Evolutionary conservation across 2,329 filamentous ascomycete genomes (phyloP).

Genomic region (Dothiorella sarmentorum): DNA sequence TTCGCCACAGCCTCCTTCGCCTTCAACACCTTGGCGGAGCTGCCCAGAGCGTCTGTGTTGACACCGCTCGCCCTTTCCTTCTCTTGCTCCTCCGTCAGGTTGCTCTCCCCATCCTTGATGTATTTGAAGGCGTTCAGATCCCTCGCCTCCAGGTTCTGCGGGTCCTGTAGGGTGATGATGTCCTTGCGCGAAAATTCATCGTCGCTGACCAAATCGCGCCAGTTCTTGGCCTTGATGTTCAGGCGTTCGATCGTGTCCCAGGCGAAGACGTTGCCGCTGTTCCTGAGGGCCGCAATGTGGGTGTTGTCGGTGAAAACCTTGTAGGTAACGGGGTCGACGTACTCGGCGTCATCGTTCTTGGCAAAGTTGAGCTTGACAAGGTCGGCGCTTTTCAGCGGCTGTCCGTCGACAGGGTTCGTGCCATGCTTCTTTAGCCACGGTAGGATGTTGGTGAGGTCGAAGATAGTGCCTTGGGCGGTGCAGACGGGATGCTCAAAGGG

Average conservation of each 20-base stretch:
- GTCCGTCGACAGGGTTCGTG: slow-evolving; percentile 85
- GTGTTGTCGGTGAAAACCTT: slow-evolving; percentile 98
- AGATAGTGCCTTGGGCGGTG: slow-evolving; percentile 80
- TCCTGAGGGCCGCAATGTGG: slow-evolving; percentile 83
- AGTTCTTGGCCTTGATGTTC: slow-evolving; percentile 96
- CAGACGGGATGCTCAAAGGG: slow-evolving; percentile 95
- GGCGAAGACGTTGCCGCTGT: slow-evolving; percentile 90
- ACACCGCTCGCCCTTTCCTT: slow-evolving; percentile 66
- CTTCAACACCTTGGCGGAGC: slow-evolving; percentile 76
- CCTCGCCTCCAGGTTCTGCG: slow-evolving; percentile 78
- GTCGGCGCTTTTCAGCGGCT: slow-evolving; percentile 73
- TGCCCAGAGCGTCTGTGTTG: slow-evolving; percentile 76
- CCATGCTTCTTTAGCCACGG: slow-evolving; percentile 92
- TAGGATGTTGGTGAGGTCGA: slow-evolving; percentile 90
- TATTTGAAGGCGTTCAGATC: slow-evolving; percentile 88
- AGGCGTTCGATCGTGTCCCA: slow-evolving; percentile 93
- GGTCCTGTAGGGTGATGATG: slow-evolving; percentile 94
- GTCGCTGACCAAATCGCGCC: slow-evolving; percentile 86
- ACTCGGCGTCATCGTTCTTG: slow-evolving; percentile 86
- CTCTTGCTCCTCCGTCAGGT: slow-evolving; percentile 66
- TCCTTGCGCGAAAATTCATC: slow-evolving; percentile 82
- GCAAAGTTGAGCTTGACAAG: slow-evolving; percentile 88
- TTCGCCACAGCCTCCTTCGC: slow-evolving; percentile 93
- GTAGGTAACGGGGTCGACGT: slow-evolving; percentile 94
- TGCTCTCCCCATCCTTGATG: slow-evolving; percentile 71